Conservation (phyloP, 106 monocot genomes). For the Narthecium ossifragum region DNA sequence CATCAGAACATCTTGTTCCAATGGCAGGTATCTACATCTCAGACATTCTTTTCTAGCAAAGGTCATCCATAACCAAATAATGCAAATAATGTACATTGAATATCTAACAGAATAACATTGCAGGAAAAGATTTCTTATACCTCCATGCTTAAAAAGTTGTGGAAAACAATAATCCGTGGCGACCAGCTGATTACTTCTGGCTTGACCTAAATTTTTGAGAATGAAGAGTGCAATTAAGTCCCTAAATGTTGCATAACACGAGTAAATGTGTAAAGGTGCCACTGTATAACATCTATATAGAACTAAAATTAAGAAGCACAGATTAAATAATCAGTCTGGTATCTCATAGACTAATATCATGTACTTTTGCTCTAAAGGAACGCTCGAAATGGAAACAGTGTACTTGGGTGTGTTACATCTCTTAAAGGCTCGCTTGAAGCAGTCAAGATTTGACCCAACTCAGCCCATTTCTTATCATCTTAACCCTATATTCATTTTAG, state of each 20-base stretch:
- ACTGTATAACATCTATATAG: not conserved
- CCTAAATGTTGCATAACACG: not conserved
- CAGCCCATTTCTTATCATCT: not conserved
- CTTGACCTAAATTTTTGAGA: constrained; percentile 45
- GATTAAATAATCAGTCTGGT: not conserved
- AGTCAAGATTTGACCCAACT: not conserved
- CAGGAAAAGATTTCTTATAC: too few species aligned
- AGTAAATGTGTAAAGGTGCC: not conserved
- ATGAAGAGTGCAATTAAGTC: not conserved
- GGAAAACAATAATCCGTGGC: constrained; percentile 66
- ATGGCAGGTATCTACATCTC: too few species aligned
- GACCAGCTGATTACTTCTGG: constrained; percentile 80
- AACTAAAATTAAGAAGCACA: not conserved
- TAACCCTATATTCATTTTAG: not conserved
- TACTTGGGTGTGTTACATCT: not conserved
- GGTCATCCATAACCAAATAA: too few species aligned
- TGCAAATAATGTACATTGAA: too few species aligned
- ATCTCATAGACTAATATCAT: too few species aligned
- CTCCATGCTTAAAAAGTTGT: constrained; percentile 71
- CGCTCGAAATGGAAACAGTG: not conserved
- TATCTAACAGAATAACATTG: too few species aligned
- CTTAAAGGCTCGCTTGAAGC: not conserved
- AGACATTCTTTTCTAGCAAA: too few species aligned
- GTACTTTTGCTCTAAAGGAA: too few species aligned
- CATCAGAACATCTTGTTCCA: too few species aligned